Evolutionary conservation across 2,329 filamentous ascomycete species (phyloP).

Genomic region (Diatrype stigma): DNA sequence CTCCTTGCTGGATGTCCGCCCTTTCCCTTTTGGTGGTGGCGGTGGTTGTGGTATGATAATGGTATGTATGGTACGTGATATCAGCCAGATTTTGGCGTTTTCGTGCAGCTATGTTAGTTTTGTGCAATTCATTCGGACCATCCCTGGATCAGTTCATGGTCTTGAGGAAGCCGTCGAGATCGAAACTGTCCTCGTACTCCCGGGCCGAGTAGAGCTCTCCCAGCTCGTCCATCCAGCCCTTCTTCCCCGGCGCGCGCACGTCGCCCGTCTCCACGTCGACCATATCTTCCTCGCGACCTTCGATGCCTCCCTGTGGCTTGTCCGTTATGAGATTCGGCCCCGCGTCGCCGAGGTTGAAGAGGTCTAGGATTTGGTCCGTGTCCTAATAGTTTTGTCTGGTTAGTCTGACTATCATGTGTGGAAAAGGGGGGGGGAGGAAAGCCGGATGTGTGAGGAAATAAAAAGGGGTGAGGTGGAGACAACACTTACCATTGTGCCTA

Average conservation of each 20-base stretch:
- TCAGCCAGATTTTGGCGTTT: too few relatives aligned
- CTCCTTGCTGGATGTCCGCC: too few relatives aligned
- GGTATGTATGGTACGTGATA: too few relatives aligned
- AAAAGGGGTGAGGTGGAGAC: too few relatives aligned
- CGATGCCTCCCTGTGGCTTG: slow-evolving; percentile 53
- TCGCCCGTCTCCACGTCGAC: slow-evolving; percentile 91
- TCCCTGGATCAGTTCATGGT: slow-evolving; percentile 56
- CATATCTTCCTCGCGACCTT: slow-evolving; percentile 75
- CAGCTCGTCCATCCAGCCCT: slow-evolving; percentile 89
- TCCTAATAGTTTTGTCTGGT: slow-evolving; percentile 51
- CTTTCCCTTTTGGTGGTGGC: too few relatives aligned
- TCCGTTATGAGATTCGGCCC: slow-evolving; percentile 63
- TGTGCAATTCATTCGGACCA: too few relatives aligned
- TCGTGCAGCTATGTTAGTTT: too few relatives aligned
- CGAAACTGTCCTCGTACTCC: slow-evolving; percentile 97
- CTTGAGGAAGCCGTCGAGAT: slow-evolving; percentile 90
- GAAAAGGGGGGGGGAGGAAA: background rate
- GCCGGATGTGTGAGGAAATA: too few relatives aligned
- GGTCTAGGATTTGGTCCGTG: slow-evolving; percentile 93
- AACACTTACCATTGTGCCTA: slow-evolving; percentile 47
- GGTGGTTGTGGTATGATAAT: too few relatives aligned
- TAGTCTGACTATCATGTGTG: slow-evolving; percentile 6
- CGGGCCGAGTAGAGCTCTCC: slow-evolving; percentile 96
- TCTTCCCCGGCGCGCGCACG: slow-evolving; percentile 90
- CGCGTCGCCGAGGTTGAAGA: slow-evolving; percentile 86